Evolutionary conservation across 2,329 filamentous ascomycete genomes (phyloP), one percentile per base, ranked within the genome.

Genomic region (Cephalotrichum gorgonifer): DNA sequence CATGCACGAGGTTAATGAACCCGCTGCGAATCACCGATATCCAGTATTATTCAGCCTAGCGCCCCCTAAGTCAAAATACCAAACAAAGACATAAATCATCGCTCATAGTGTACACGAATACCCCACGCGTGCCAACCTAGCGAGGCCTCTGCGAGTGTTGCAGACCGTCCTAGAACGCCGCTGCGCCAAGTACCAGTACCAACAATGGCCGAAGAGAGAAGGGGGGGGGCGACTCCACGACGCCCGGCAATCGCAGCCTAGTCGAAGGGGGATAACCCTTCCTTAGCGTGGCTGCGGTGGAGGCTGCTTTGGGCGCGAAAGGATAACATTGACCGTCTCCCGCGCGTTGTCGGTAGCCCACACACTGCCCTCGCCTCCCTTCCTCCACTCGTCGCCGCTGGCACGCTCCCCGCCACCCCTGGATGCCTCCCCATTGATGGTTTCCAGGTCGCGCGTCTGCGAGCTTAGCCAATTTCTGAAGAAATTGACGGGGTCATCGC

Each of bases 371-470:
- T 63, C 63, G 5, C 77, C 77, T 14, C 76, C 75, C 52, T 75
- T 75, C 53, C 85, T 75, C 83, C 85, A 90, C 63, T 88, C 85
- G 55, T 83, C 79, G 4, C 76, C 76, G 2, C 65, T 67, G 2
- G 71, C 68, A 53, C 75, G 68, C 54, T 80, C 75, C 6, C 49
- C 43, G 31, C 76, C 71, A 68, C 86, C 71, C 49, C 82, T 75
- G 47, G 80, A 78, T 2, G 83, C 81, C 66, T 96, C 90, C 51
- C 89, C 91, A 53, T 93, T 76, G 44, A 96, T 84, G 6, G 93
- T 81, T 60, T 95, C 89, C 31, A 96, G 72, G 63, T 97, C 91
- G 44, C 90, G 77, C 68, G 89, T 89, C 70, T 98, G 93, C 15
- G 85, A 91, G 59, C 83, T 88, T 47, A 95, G 74, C 93, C 93